Conservation (phyloP, 495 filamentous ascomycete genomes). For the Aspergillus ostianus region DNA sequence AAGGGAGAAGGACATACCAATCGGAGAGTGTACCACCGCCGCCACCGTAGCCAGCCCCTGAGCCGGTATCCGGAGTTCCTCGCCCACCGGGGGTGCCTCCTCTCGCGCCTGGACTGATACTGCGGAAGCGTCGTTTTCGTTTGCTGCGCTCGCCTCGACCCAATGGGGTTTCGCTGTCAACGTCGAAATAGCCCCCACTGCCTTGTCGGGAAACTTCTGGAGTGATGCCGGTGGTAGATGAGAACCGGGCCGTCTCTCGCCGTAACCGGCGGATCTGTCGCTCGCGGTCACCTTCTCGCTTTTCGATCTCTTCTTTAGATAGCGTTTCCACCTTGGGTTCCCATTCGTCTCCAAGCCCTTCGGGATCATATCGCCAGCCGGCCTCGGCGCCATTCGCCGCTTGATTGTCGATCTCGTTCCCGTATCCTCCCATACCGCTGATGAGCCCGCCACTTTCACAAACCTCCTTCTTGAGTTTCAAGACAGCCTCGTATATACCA, state of each 20-base stretch:
- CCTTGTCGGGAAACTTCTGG: slow-evolving; percentile 58
- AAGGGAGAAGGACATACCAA: slow-evolving; percentile 41
- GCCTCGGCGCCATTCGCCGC: slow-evolving; percentile 74
- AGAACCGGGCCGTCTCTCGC: slow-evolving; percentile 89
- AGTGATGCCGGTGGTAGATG: slow-evolving; percentile 73
- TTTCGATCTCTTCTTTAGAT: slow-evolving; percentile 96
- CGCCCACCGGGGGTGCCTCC: slow-evolving; percentile 68
- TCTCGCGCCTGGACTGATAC: slow-evolving; percentile 71
- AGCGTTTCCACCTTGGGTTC: slow-evolving; percentile 88
- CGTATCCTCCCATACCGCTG: slow-evolving; percentile 65
- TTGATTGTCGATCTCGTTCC: slow-evolving; percentile 83
- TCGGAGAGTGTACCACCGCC: slow-evolving; percentile 73
- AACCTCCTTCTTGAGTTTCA: slow-evolving; percentile 92
- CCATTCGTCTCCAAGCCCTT: slow-evolving; percentile 88
- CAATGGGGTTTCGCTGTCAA: slow-evolving; percentile 64
- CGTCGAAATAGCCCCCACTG: slow-evolving; percentile 58
- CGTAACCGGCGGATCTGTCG: slow-evolving; percentile 82
- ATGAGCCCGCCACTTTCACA: slow-evolving; percentile 84
- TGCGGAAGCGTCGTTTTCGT: slow-evolving; percentile 91
- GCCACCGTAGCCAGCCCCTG: slow-evolving; percentile 60
- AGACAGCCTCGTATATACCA: slow-evolving; percentile 93
- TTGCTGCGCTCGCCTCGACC: slow-evolving; percentile 86
- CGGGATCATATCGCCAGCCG: slow-evolving; percentile 92
- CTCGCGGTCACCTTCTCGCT: slow-evolving; percentile 92
- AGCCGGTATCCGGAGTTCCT: slow-evolving; percentile 71